Evolutionary conservation across 2,329 filamentous ascomycete species (phyloP).

Genomic region (Fusarium nygamai): DNA sequence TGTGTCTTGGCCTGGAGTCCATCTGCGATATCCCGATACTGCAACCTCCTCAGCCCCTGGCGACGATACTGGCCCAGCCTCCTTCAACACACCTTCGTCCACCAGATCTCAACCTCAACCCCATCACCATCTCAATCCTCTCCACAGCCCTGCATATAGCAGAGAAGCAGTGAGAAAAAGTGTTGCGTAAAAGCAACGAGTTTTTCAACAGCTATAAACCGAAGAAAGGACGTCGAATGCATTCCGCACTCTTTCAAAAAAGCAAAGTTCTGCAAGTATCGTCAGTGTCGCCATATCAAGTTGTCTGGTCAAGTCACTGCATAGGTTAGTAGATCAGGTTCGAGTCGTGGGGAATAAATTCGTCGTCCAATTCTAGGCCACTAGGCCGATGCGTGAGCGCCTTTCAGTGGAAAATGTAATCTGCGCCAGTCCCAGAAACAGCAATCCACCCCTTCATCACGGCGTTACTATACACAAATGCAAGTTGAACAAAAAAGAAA

Average conservation of each 20-base stretch:
- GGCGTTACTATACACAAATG: conserved; percentile 41
- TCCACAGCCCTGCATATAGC: conserved; percentile 60
- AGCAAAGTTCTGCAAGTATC: background rate
- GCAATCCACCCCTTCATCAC: conserved; percentile 26
- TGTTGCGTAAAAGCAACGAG: conserved; percentile 36
- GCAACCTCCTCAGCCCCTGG: background rate
- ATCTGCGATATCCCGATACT: background rate
- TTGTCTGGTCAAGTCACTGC: conserved; percentile 49
- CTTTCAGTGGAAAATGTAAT: too few species aligned
- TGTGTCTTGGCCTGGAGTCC: background rate
- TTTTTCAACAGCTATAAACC: conserved; percentile 30
- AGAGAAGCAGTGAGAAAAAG: conserved; percentile 63
- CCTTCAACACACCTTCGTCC: background rate
- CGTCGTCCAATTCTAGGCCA: conserved; percentile 42
- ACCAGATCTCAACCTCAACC: too few species aligned
- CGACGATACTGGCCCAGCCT: background rate
- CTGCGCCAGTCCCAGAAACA: conserved; percentile 23
- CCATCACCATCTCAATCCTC: conserved; percentile 51
- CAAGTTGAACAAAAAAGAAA: background rate
- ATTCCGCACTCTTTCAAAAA: background rate
- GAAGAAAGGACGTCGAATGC: conserved; percentile 21
- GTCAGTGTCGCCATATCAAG: too few species aligned
- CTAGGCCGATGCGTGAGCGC: conserved; percentile 32
- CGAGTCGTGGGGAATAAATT: conserved; percentile 19
- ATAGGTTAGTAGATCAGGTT: conserved; percentile 41